Conservation (phyloP, 2,329 filamentous ascomycete species). For the Claviceps sp. region DNA sequence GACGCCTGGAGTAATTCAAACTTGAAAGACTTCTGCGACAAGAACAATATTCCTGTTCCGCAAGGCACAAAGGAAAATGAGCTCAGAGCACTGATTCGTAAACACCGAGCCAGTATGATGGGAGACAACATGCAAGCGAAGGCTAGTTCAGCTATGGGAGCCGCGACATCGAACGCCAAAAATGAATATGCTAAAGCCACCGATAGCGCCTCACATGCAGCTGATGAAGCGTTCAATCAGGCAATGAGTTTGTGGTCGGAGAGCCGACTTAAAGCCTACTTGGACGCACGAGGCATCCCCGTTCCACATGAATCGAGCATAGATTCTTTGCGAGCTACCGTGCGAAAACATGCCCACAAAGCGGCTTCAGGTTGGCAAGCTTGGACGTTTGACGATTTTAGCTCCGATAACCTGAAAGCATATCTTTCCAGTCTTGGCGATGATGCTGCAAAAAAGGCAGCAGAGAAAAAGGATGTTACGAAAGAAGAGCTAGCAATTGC, state of each 20-base stretch:
- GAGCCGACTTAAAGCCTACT: constrained; percentile 62
- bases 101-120: constrained; percentile 61
- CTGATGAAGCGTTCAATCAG: constrained; percentile 52
- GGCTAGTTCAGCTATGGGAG: constrained; percentile 49
- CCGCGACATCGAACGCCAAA: constrained; percentile 60
- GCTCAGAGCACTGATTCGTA: constrained; percentile 76
- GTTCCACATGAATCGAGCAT: constrained; percentile 58
- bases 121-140: constrained; percentile 49
- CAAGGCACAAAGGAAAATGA: constrained; percentile 88
- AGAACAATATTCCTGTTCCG: constrained; percentile 74
- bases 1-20: constrained; percentile 80
- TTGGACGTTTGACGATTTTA: constrained; percentile 73
- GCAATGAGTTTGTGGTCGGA: constrained; percentile 56
- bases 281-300: constrained; percentile 64
- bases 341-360: constrained; percentile 61
- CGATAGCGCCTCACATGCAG: constrained; percentile 47
- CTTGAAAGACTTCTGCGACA: constrained; percentile 86
- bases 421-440: constrained; percentile 41
- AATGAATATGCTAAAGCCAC: constrained; percentile 69
- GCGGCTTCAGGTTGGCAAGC: constrained; percentile 53
- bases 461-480: constrained; percentile 48
- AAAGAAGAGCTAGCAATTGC: constrained; percentile 62
- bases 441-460: constrained; percentile 41
- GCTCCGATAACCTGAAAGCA: constrained; percentile 51
- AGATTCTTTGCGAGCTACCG: constrained; percentile 60